Conservation (phyloP, 1,284 basidiomycete genomes). For the Chalciporus sp. region DNA sequence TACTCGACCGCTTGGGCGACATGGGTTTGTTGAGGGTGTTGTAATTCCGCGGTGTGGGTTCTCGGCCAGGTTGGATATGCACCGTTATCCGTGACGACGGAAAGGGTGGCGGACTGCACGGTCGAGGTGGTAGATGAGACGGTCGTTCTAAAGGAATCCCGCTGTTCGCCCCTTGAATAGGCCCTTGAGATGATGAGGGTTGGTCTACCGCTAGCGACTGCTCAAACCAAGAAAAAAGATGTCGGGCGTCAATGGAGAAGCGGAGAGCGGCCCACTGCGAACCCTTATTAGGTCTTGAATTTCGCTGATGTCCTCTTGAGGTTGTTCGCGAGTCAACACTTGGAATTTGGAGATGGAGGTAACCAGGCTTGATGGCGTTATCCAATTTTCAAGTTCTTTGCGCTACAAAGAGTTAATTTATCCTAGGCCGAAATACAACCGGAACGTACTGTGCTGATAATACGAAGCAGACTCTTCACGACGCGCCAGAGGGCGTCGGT, state of each 20-base stretch:
- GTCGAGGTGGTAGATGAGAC: constrained; percentile 32
- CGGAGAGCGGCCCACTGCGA: constrained; percentile 57
- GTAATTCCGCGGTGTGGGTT: constrained; percentile 11
- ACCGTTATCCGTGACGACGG: constrained; percentile 8
- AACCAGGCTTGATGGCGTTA: constrained; percentile 44
- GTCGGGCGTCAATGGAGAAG: constrained; percentile 48
- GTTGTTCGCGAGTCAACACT: constrained; percentile 27
- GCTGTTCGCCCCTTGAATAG: constrained; percentile 19
- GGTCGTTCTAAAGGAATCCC: constrained; percentile 24
- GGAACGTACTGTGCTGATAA: constrained; percentile 46
- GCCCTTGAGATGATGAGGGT: constrained; percentile 23
- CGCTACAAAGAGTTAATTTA: constrained; percentile 41
- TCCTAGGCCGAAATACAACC: constrained; percentile 6
- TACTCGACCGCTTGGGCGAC: constrained; percentile 27
- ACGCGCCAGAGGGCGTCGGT: constrained; percentile 38
- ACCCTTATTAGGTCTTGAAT: constrained; percentile 63
- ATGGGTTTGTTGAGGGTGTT: constrained; percentile 5
- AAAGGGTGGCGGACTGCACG: constrained; percentile 17
- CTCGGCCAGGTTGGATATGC: constrained; percentile 16
- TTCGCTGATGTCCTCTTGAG: constrained; percentile 37
- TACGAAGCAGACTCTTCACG: constrained; percentile 43
- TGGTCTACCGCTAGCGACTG: constrained; percentile 47
- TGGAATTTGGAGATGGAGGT: constrained; percentile 44
- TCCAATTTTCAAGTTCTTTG: constrained; percentile 46
- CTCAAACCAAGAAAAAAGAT: constrained; percentile 49